Base-by-base conservation (phyloP, 2,329 filamentous ascomycete species). In the Aspergillus puulaauensis region DNA sequence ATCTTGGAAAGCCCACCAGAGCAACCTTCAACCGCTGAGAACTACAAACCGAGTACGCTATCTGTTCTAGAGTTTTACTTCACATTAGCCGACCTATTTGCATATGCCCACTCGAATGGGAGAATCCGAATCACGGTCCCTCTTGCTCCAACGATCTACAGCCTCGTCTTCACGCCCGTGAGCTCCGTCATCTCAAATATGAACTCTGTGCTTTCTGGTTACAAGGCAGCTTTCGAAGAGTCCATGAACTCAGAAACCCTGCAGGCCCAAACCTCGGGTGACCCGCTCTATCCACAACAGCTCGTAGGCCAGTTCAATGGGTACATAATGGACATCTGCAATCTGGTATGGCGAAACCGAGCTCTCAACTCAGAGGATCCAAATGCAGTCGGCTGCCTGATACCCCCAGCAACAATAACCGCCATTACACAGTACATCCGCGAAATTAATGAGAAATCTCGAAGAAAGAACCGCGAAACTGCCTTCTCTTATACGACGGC, bases 251-350 rank as follows among this genome's bases (percentile, higher is more conserved):
- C 71, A 11, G 68, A 61, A 56, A 66, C 59, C 9, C 65, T 67
- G 53, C 77, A 69, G 60, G 68, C 66, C 64, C 71, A 64, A 64
- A 72, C 63, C 48, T 69, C 51, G 40, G 56, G 63, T 47, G 66
- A 67, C 61, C 72, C 62, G n/a, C 63, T 73, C 60, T 88, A 87
- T 60, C 80, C 85, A 27, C 79, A 83, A 43, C 75, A 79, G 33
- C 84, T 88, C 56, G 83, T 91, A 41, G 84, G 86, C 62, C 77
- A 82, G 23, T 93, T 95, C 77, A 96, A 96, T 70, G 88, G 88
- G 21, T 92, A 89, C 70, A 82, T 96, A 33, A 93, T 95, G 86
- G 91, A 96, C 69, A 83, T 92, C 33, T 93, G 90, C 78, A 96
- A 96, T 70, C 86, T 90, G 51, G 73, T 95, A 47, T 96, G 91